Conservation (phyloP, 306 rosid genomes). For the Dryas drummondii region DNA sequence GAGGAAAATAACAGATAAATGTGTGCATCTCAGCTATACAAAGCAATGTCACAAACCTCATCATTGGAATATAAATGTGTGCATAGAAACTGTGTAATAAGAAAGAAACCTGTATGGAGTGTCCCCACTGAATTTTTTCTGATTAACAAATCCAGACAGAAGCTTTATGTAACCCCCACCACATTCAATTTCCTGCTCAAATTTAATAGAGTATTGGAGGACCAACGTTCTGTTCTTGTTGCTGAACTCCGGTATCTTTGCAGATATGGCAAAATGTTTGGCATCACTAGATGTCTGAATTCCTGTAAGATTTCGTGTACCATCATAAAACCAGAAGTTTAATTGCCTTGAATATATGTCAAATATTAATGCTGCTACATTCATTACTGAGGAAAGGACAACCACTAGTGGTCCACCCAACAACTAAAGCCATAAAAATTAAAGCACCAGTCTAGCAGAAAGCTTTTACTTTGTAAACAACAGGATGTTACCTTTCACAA, state of each 20-base stretch:
- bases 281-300: constrained; percentile 87
- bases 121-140: constrained; percentile 91
- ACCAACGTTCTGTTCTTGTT: constrained; percentile 79
- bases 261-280: constrained; percentile 85
- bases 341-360: not conserved
- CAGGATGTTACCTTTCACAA: not conserved
- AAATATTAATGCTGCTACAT: constrained; percentile 3
- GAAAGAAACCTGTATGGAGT: constrained; percentile 83
- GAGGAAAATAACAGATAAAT: not conserved
- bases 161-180: constrained; percentile 97
- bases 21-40: not conserved
- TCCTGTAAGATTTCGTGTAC: constrained; percentile 52
- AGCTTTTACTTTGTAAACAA: not conserved
- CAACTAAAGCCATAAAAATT: not conserved
- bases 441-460: not conserved
- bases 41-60: too few species aligned
- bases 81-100: constrained; percentile 3
- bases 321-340: not conserved
- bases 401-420: constrained; percentile 1
- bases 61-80: not conserved
- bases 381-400: constrained; percentile 4
- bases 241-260: constrained; percentile 75
- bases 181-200: constrained; percentile 97
- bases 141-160: constrained; percentile 92
- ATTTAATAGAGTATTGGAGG: constrained; percentile 78